Conservation (phyloP, 768 basidiomycete genomes). For the Boletus sp. region DNA sequence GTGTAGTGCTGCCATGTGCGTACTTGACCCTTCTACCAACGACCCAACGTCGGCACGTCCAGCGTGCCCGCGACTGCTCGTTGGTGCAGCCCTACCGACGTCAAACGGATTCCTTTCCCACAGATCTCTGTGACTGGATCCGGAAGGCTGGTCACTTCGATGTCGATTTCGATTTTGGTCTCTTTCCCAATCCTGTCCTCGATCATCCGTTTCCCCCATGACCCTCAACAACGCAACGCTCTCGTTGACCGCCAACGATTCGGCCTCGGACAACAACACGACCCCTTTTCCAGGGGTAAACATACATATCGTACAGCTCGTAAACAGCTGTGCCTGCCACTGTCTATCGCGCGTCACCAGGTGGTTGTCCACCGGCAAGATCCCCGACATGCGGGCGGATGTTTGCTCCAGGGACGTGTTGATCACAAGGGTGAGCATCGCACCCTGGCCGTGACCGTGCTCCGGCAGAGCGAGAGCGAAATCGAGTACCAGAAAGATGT, state of each 20-base stretch:
- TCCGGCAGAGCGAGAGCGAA: constrained; percentile 46
- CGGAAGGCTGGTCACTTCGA: neutral
- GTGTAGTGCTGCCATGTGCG: neutral
- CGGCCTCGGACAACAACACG: constrained; percentile 14
- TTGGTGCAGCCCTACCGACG: neutral
- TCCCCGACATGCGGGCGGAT: constrained; percentile 43
- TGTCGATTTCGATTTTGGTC: neutral
- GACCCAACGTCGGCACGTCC: neutral
- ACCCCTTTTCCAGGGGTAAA: constrained; percentile 37
- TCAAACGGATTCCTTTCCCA: neutral
- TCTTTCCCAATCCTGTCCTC: constrained; percentile 20
- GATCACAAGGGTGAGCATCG: constrained; percentile 52
- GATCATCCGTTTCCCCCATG: constrained; percentile 37
- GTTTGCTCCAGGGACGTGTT: constrained; percentile 44
- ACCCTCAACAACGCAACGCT: constrained; percentile 46
- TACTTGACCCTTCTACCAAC: constrained; percentile 5
- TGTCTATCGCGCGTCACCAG: constrained; percentile 43
- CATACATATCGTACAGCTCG: constrained; percentile 55
- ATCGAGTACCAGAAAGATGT: constrained; percentile 59
- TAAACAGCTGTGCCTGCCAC: constrained; percentile 63
- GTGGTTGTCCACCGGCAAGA: constrained; percentile 44
- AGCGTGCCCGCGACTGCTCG: neutral
- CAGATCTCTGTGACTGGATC: neutral
- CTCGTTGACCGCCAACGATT: constrained; percentile 38
- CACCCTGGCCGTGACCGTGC: constrained; percentile 28